A percentile compares a stretch with the other conserved stretches of the same genome.
Conservation (phyloP, 73 alveolate genomes). For the Tetrahymena elliotti region DNA sequence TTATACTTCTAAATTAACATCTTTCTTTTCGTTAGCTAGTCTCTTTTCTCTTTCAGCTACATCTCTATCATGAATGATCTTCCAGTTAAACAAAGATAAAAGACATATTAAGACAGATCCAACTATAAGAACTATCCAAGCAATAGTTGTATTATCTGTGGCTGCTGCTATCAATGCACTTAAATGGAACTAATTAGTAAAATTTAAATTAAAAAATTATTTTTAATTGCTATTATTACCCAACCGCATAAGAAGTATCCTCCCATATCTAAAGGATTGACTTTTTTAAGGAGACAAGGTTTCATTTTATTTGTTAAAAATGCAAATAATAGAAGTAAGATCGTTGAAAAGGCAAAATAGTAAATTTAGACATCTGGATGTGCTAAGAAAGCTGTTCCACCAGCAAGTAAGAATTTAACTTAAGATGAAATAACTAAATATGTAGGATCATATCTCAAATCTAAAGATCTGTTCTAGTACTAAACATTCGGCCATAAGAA, state of each 20-base stretch:
- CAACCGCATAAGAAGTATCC: not conserved
- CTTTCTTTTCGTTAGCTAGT: not conserved
- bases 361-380: not conserved
- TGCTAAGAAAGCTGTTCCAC: constrained; percentile 32
- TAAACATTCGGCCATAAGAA: constrained; percentile 41
- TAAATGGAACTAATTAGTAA: not conserved
- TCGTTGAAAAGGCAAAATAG: not conserved
- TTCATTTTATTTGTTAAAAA: not conserved
- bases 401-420: constrained; percentile 43
- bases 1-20: not conserved
- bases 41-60: not conserved
- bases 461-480: constrained; percentile 21
- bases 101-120: not conserved
- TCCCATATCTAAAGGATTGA: not conserved
- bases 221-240: not conserved
- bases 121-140: not conserved
- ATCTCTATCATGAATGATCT: not conserved
- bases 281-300: not conserved
- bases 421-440: constrained; percentile 26
- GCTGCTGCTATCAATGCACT: not conserved
- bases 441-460: constrained; percentile 42
- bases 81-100: not conserved
- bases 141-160: not conserved
- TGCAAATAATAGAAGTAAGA: not conserved
- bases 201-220: too few relatives aligned